Conservation (phyloP, 2,329 filamentous ascomycete species). For the Geosmithia flava region DNA sequence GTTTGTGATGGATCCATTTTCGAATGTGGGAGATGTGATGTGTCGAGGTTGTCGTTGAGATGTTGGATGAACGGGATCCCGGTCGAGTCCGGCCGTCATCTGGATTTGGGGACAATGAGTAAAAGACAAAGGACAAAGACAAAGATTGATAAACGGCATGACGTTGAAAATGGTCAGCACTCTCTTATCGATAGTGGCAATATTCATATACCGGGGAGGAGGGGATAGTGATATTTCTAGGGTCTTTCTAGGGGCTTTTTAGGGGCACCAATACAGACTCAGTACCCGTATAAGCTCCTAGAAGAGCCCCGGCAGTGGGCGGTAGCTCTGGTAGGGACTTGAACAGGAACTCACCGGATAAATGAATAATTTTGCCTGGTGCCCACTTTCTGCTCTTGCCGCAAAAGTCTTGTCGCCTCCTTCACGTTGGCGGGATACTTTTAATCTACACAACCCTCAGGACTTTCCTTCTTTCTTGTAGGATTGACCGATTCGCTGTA, state of each 20-base stretch:
- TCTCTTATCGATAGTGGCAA: background rate
- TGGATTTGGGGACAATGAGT: background rate
- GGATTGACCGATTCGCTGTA: background rate
- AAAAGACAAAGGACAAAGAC: background rate
- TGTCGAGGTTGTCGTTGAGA: background rate
- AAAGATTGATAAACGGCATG: no score
- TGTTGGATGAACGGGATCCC: background rate
- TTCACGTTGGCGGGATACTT: no score
- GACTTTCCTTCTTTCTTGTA: background rate
- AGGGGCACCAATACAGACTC: background rate
- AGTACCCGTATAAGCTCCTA: no score
- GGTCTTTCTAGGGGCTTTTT: background rate
- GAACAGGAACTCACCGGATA: no score
- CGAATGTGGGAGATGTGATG: background rate
- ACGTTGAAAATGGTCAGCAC: background rate
- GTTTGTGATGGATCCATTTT: conserved; percentile 21
- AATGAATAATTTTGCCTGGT: no score
- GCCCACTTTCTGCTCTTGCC: no score
- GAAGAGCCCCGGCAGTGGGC: no score
- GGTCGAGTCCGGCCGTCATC: no score
- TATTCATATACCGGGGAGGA: background rate
- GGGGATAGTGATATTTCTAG: background rate
- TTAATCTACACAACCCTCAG: no score
- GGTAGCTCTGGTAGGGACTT: no score
- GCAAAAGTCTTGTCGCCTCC: no score